Evolutionary conservation across 169 alveolate genomes (phyloP), one percentile per base, ranked within the genome.

Genomic region (Eimeria falciformis): DNA sequence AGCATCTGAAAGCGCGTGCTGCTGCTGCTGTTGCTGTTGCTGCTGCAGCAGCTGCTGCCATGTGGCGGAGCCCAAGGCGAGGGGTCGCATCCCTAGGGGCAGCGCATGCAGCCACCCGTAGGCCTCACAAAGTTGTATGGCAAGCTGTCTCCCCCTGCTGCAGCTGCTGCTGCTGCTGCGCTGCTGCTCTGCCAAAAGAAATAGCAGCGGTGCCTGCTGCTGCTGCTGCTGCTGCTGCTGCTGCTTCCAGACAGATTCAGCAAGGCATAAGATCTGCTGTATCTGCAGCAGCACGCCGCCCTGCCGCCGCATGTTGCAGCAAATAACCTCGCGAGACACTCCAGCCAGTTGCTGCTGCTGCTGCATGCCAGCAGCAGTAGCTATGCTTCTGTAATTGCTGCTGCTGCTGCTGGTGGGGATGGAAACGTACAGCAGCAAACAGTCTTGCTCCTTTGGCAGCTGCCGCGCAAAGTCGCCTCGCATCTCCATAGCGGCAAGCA

Each of bases 11-110:
- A 14, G 71, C 71, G 5, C 33, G 29, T 58, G 71, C 71, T 14
- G 71, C 71, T 58, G 71, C 71, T 58, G 71, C 27, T 58, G 71
- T 27, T 58, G 71, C 71, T 58, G 71, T 27, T 58, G 71, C 71
- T 14, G 71, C 27, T 58, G 71, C 71, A 11, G 71, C 71, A 14
- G 71, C 27, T 58, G 71, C 71, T 11, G 71, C 71, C 71, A 58
- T 5, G 71, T 58, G 25, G 27, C 18, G 5, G 18, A 9, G 33
- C 71, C 71, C 5, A 58, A 21, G 25, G 71, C 71, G 29, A 58
- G 71, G 71, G 71, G 71, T 21, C 71, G 71, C 71, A 58, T 9
- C 21, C 25, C 71, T 5, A 5, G 18, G 25, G 71, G 71, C 71
- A 58, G 29, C 25, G 71, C 33, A 58, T 58, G 71, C 27, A 21